Evolutionary conservation across 2,329 filamentous ascomycete genomes (phyloP), one percentile per base, ranked within the genome.

Genomic region (Apiospora arundinis): DNA sequence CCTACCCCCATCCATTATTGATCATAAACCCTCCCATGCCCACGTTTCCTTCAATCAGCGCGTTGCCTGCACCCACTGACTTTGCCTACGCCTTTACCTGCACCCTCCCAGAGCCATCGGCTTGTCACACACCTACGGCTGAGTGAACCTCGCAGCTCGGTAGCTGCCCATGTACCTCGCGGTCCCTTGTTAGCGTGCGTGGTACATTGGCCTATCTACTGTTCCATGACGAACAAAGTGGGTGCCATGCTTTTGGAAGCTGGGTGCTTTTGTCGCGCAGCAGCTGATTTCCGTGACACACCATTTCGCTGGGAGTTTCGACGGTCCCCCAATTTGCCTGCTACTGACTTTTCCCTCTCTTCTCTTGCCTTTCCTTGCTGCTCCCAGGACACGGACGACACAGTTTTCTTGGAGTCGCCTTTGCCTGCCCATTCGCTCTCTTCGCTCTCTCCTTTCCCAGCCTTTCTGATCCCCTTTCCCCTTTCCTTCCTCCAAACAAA

Each of bases 231-330:
- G 37, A 66, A 25, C 44, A 67, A 49, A 67, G 69, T 70, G 69
- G 69, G 46, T 66, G 69, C 69, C 32, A 70, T 70, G 69, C 69
- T 67, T 70, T 67, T 52, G 12, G 32, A 48, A 40, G 56, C 56
- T 70, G 40, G 45, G 28, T 70, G 49, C 68, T 49, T 49, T 52
- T 52, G 44, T 69, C 49, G 68, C 49, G 68, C 68, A 63, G 52
- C 78, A 79, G 78, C 76, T 80, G 79, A 80, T 80, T 79, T 77
- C 76, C 70, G 75, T 76, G 75, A 73, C 70, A 72, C 40, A 48
- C 74, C 71, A 68, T 69, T 69, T 68, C 77, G 75, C 73, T 78
- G 77, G 76, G 76, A 78, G 78, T 80, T 73, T 74, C 73, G 70
- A 73, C 48, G 71, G 52, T 18, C 63, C 63, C 69, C 40, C 60